Conservation (phyloP, 164 flowering plant genomes). For the Stephania japonica region DNA sequence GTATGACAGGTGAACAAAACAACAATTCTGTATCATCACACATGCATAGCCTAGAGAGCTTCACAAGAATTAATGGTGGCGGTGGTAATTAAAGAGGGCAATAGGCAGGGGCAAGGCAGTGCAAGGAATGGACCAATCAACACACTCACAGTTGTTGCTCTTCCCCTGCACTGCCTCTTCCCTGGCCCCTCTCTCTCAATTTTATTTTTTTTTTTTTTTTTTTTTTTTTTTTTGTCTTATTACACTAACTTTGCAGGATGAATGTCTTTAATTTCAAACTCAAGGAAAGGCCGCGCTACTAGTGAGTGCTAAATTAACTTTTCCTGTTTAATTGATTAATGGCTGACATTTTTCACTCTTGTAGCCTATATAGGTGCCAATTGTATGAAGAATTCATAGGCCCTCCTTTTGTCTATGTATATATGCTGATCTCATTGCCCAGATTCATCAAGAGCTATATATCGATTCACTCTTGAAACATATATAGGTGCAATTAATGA, state of each 20-base stretch:
- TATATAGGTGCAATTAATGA: too few species aligned
- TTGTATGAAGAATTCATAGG: too few species aligned
- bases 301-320: too few species aligned
- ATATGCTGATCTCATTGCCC: too few species aligned
- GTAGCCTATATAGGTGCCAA: too few species aligned
- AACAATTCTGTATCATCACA: neutral
- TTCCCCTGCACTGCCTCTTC: constrained; percentile 25
- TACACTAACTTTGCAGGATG: neutral
- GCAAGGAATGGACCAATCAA: constrained; percentile 44
- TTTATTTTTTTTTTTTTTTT: neutral
- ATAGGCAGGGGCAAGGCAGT: constrained; percentile 40
- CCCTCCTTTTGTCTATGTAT: too few species aligned
- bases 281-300: too few species aligned
- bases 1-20: neutral
- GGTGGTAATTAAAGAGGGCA: neutral
- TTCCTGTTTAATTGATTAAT: too few species aligned
- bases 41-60: neutral
- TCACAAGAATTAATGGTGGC: neutral
- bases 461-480: too few species aligned
- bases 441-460: too few species aligned
- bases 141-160: constrained; percentile 32
- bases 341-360: too few species aligned
- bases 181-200: constrained; percentile 39
- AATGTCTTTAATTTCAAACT: too few species aligned
- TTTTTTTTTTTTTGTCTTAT: neutral